Evolutionary conservation across 345 rosid genomes (phyloP).

Genomic region (Corchorus capsularis): DNA sequence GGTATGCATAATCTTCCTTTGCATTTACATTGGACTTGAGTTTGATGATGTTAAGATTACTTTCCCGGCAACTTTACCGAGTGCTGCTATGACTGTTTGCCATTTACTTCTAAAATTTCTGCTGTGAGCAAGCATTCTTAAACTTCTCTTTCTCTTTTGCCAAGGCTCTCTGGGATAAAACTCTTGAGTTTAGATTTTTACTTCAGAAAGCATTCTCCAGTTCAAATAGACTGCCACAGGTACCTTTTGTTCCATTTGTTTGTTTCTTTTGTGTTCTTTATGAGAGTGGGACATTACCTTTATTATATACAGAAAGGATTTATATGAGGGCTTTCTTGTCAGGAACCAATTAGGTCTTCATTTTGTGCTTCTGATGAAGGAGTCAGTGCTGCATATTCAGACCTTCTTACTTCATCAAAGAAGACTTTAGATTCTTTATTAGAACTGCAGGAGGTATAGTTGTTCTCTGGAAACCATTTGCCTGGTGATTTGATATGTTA

Average conservation of each 20-base stretch:
- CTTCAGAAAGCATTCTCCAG: slow-evolving; percentile 80
- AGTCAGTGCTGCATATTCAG: slow-evolving; percentile 58
- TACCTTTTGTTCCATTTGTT: slow-evolving; percentile 15
- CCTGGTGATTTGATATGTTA: neutral
- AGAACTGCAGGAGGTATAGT: slow-evolving; percentile 73
- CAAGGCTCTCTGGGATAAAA: slow-evolving; percentile 84
- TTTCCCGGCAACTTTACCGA: neutral
- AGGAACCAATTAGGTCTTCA: slow-evolving; percentile 66
- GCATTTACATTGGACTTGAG: neutral
- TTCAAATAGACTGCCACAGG: slow-evolving; percentile 86
- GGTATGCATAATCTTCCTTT: slow-evolving; percentile 36
- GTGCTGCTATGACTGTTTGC: neutral
- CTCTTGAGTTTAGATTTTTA: slow-evolving; percentile 78
- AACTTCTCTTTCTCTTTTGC: slow-evolving; percentile 20
- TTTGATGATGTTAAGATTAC: neutral
- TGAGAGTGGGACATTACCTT: neutral
- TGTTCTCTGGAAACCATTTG: slow-evolving; percentile 9
- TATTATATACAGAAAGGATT: neutral
- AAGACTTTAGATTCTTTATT: slow-evolving; percentile 74
- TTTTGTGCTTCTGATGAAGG: slow-evolving; percentile 60
- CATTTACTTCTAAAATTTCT: neutral
- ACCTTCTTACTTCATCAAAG: slow-evolving; percentile 62
- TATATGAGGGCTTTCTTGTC: slow-evolving; percentile 25
- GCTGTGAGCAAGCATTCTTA: neutral
- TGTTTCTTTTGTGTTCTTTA: neutral